Base-by-base conservation (phyloP, 495 filamentous ascomycete species). In the Hamigera avellanea region DNA sequence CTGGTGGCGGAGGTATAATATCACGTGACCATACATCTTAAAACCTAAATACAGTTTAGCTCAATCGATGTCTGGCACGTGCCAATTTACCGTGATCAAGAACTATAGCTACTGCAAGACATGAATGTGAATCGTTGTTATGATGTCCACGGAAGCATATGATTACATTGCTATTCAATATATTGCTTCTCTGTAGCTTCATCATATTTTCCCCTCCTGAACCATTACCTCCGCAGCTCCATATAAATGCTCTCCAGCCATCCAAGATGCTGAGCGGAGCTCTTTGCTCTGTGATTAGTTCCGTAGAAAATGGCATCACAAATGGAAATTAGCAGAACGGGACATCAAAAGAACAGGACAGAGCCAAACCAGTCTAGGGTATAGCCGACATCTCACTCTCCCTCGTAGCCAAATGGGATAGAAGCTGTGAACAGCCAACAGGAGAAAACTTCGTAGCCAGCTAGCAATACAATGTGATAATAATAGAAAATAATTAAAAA, bases 381-480 rank as follows among this genome's bases (percentile, higher is more conserved):
- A 35, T 41, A 39, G 44, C 43, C 28, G 28, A 44, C 42, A 40
- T 41, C 46, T 35, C 38, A 33, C n/a, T 19, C 36, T 33, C 34
- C 33, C 40, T 41, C 39, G 21, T 33, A 40, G 39, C 37, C 37
- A 45, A 34, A 18, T 39, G 37, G 37, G 30, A 43, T 8, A 35
- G 38, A 33, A 39, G 26, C 14, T 30, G 26, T 30, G 19, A 25
- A 39, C 37, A 25, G 37, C 28, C 28, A 25, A 32, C 28, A 32
- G 37, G 18, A 43, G 37, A 37, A 51, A 41, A 53, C 42, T 47
- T 55, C 54, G 61, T 58, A 63, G 48, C 50, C 52, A 61, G 48
- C 47, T 65, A 66, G 51, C 64, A 67, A 64, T 64, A 62, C 59
- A 67, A 52, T 29, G 40, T 10, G 17, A 19, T 12, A 33, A 17